A percentile compares a stretch with the other conserved stretches of the same genome.
Conservation (phyloP, 2,329 filamentous ascomycete species). For the Cladosporium cucumerinum region DNA sequence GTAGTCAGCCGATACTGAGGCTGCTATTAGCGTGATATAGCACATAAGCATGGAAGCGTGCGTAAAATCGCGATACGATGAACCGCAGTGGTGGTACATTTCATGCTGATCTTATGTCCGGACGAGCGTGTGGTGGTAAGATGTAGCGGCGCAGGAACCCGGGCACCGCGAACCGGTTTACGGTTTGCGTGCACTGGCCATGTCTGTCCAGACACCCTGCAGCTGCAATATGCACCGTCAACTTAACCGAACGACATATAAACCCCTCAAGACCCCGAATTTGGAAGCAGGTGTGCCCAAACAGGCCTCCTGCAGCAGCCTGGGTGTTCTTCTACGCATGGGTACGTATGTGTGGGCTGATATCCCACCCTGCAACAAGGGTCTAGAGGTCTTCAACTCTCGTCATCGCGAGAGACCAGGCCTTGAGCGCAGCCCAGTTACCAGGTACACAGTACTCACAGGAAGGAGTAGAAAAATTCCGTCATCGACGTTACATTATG, state of each 20-base stretch:
- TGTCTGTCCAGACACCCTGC: neutral
- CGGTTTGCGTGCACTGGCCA: neutral
- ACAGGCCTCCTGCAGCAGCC: neutral
- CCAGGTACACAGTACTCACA: neutral
- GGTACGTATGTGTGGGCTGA: neutral
- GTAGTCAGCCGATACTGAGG: neutral
- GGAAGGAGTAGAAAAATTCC: neutral
- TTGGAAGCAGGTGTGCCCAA: neutral
- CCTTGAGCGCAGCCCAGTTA: neutral
- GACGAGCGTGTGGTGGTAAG: neutral
- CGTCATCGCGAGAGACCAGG: neutral
- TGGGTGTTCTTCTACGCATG: neutral
- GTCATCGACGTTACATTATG: neutral
- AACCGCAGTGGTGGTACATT: neutral
- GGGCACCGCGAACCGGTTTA: neutral
- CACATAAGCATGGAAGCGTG: neutral
- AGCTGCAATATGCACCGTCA: neutral
- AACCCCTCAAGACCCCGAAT: neutral
- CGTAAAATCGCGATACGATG: neutral
- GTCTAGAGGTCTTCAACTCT: neutral
- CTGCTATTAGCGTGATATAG: neutral
- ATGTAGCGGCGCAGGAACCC: neutral
- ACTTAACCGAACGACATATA: conserved; percentile 5
- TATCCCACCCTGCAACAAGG: neutral
- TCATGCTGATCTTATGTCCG: neutral